Evolutionary conservation across 2,329 filamentous ascomycete genomes (phyloP), one percentile per base, ranked within the genome.

Genomic region (Nemania sp.): DNA sequence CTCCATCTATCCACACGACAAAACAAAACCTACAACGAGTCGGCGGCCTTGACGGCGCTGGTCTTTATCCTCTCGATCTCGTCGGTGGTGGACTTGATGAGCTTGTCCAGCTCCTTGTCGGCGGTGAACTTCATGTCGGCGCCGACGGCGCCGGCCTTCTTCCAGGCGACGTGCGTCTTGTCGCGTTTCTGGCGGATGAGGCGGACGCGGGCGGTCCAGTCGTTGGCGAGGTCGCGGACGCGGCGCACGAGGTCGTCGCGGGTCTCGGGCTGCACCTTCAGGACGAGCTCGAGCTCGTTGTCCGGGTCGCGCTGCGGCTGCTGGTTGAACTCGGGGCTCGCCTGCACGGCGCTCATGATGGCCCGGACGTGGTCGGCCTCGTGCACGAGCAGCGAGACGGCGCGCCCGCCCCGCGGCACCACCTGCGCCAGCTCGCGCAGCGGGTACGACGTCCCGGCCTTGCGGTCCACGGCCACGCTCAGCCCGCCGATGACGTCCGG

Each of bases 291-390:
- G 20, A 86, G 79, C 73, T 84, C 82, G 73, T 86, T 86, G 71
- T 86, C 83, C 47, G 81, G 77, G 70, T 78, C 79, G 18, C 77
- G 77, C 79, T 86, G 84, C 48, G 83, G 83, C 78, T 85, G 83
- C 78, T 86, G 83, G 77, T 86, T 86, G 74, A 83, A 85, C 67
- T 82, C 78, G n/a, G 72, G 69, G 68, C 77, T 80, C 32, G 73
- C 68, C 74, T 85, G 82, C 52, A 86, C 76, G 34, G 83, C 83
- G 68, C 77, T 80, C 78, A 84, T 80, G 74, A 86, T 80, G 67
- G 81, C 77, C 76, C 83, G 82, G 66, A 85, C 73, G 69, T 79
- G 81, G 7, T 65, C 72, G 40, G 65, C 72, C 66, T 79, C 77
- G 66, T 77, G 74, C 46, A 73, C 74, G 2, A 79, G 66, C 61